These are phyloP conservation scores for Dendrobium catenatum DNA, from an alignment of 106 monocot genomes.

Conservation along the genomic window DNA sequence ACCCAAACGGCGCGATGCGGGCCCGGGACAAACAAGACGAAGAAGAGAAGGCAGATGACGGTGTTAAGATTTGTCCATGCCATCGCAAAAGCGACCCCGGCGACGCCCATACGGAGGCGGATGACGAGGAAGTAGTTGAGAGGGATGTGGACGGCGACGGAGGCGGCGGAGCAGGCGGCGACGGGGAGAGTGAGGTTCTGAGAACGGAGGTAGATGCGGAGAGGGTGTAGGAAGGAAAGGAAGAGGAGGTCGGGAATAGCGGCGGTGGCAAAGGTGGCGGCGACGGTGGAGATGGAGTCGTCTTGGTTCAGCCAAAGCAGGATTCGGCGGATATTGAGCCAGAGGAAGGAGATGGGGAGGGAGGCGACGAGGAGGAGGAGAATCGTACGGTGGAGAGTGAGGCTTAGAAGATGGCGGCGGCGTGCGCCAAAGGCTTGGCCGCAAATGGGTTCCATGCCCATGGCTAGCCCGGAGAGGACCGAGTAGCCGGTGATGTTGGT, in stretches of 20 bases:
- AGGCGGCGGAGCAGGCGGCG: slow-evolving; percentile 59
- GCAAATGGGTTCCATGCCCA: slow-evolving; percentile 99
- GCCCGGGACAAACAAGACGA: slow-evolving; percentile 35
- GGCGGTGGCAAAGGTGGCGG: slow-evolving; percentile 41
- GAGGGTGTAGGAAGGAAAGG: slow-evolving; percentile 75
- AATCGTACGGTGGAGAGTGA: slow-evolving; percentile 72
- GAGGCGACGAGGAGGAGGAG: slow-evolving; percentile 77
- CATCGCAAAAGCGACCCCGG: slow-evolving; percentile 63
- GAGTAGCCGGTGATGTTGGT: slow-evolving; percentile 98
- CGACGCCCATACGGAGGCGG: slow-evolving; percentile 39
- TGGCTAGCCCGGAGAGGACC: slow-evolving; percentile 80
- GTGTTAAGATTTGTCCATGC: slow-evolving; percentile 64
- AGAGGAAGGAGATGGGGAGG: slow-evolving; percentile 66
- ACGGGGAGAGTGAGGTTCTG: slow-evolving; percentile 71
- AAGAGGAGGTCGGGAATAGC: slow-evolving; percentile 74
- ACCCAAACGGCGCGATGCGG: slow-evolving; percentile 61
- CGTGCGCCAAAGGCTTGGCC: slow-evolving; percentile 87
- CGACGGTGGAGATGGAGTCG: slow-evolving; percentile 37
- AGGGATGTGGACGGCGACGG: slow-evolving; percentile 59
- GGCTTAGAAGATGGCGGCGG: slow-evolving; percentile 62
- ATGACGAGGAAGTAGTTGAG: slow-evolving; percentile 69
- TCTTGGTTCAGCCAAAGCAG: slow-evolving; percentile 63
- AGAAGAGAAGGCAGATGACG: slow-evolving; percentile 20
- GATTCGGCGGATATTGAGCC: slow-evolving; percentile 58
- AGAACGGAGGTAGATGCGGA: slow-evolving; percentile 63